Evolutionary conservation across 1,284 basidiomycete species (phyloP).

Genomic region (Erythrobasidium hasegawianum): DNA sequence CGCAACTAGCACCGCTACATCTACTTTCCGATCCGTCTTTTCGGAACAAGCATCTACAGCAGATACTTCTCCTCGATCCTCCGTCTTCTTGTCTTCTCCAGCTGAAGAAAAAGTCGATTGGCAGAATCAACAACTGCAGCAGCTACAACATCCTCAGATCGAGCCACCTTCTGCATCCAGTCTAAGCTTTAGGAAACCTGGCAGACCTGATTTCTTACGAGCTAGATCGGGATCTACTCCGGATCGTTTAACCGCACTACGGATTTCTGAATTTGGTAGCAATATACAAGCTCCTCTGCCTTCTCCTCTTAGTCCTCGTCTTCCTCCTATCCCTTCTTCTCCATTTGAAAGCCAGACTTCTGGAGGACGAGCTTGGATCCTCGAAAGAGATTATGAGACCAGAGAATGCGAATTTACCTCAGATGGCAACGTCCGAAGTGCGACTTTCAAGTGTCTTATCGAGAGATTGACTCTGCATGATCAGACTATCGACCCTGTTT

Average conservation of each 20-base stretch:
- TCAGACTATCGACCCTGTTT: slow-evolving; percentile 70
- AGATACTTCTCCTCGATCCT: slow-evolving; percentile 29
- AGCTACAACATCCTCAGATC: neutral
- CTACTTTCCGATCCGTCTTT: slow-evolving; percentile 23
- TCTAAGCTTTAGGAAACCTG: neutral
- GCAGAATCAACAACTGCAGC: neutral
- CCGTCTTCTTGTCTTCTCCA: slow-evolving; percentile 13
- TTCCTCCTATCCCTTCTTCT: slow-evolving; percentile 22
- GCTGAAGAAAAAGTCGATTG: slow-evolving; percentile 27
- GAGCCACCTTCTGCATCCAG: neutral
- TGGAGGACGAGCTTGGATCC: slow-evolving; percentile 35
- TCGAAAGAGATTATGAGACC: slow-evolving; percentile 64
- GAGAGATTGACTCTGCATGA: slow-evolving; percentile 97
- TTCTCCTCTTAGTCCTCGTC: slow-evolving; percentile 24
- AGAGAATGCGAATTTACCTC: slow-evolving; percentile 85
- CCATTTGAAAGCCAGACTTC: neutral
- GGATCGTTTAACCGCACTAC: slow-evolving; percentile 17
- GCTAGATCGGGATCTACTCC: slow-evolving; percentile 29
- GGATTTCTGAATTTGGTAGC: slow-evolving; percentile 4
- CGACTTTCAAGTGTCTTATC: slow-evolving; percentile 78
- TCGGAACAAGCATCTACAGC: slow-evolving; percentile 21
- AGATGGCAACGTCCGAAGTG: slow-evolving; percentile 85
- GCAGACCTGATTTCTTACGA: slow-evolving; percentile 7
- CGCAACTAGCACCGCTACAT: slow-evolving; percentile 29
- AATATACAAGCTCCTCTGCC: neutral